A percentile compares a stretch with the other conserved stretches of the same genome.
These are phyloP conservation scores for Tricholoma sp. DNA, from an alignment of 768 basidiomycete species.

Conservation along the genomic window DNA sequence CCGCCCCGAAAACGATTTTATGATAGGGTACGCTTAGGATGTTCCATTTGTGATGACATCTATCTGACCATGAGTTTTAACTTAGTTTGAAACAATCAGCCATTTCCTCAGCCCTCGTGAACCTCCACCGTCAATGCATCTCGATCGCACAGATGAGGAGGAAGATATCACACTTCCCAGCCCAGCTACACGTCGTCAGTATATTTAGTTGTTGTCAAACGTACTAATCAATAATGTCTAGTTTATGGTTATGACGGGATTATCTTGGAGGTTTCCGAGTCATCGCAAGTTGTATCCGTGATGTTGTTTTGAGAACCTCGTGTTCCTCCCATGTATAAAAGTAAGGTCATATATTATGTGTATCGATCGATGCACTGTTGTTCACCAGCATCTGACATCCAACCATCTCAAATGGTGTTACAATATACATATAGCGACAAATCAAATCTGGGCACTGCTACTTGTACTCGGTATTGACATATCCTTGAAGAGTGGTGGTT, in stretches of 20 bases:
- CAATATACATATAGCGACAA: background rate
- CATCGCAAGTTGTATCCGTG: constrained; percentile 72
- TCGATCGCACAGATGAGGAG: constrained; percentile 76
- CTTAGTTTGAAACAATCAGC: constrained; percentile 70
- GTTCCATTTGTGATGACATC: background rate
- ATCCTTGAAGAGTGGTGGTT: constrained; percentile 2
- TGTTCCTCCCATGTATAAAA: background rate
- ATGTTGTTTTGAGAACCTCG: constrained; percentile 50
- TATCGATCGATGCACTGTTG: background rate
- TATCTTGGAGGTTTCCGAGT: constrained; percentile 72
- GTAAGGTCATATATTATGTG: background rate
- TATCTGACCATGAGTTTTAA: background rate
- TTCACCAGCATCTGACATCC: background rate
- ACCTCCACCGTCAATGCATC: constrained; percentile 71
- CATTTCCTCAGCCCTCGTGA: constrained; percentile 75
- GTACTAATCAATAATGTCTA: constrained; percentile 19
- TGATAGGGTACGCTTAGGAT: constrained; percentile 48
- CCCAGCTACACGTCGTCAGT: constrained; percentile 61
- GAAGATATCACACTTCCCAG: constrained; percentile 64
- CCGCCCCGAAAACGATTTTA: constrained; percentile 71
- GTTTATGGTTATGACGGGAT: constrained; percentile 80
- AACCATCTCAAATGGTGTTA: background rate
- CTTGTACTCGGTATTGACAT: background rate
- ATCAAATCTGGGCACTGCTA: background rate
- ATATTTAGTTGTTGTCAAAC: background rate